phyloP scores from a whole-genome alignment of 495 filamentous ascomycete genomes.

The Aspergillus bertholletiae region DNA sequence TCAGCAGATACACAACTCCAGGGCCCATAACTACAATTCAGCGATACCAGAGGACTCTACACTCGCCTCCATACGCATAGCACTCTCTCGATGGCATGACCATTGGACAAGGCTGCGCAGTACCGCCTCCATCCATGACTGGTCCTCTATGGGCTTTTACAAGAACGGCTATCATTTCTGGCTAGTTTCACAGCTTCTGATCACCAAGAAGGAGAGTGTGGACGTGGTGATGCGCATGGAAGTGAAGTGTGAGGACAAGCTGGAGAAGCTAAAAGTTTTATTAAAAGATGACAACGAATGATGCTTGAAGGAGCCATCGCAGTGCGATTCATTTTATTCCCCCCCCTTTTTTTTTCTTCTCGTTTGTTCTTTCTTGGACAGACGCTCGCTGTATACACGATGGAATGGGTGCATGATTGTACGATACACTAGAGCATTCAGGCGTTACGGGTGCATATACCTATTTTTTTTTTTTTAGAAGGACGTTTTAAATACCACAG shows the following conservation, averaged over 20 bases:
- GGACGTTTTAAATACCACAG: not conserved
- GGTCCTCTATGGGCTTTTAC: slow-evolving; percentile 45
- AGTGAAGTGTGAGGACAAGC: slow-evolving; percentile 46
- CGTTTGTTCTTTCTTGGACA: not conserved
- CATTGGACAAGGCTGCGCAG: slow-evolving; percentile 33
- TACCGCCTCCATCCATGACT: slow-evolving; percentile 32
- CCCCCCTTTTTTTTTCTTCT: too few species aligned
- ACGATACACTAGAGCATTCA: not conserved
- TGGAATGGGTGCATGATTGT: not conserved
- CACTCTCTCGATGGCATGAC: slow-evolving; percentile 36
- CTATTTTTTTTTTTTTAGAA: too few species aligned
- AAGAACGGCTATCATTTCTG: slow-evolving; percentile 46
- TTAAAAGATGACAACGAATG: slow-evolving; percentile 37
- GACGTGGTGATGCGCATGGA: slow-evolving; percentile 48
- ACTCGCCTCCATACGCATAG: slow-evolving; percentile 28
- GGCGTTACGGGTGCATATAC: not conserved
- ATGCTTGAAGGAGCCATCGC: too few species aligned
- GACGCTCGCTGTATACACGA: not conserved
- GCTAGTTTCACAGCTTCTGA: slow-evolving; percentile 42
- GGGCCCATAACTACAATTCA: slow-evolving; percentile 2
- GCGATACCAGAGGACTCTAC: slow-evolving; percentile 33
- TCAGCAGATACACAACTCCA: not conserved
- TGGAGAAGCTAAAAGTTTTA: slow-evolving; percentile 42
- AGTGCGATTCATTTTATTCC: too few species aligned
- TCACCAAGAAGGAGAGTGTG: slow-evolving; percentile 45